These are phyloP conservation scores for Eimeria tenella DNA, from an alignment of 169 alveolate species.

Conservation along the genomic window DNA sequence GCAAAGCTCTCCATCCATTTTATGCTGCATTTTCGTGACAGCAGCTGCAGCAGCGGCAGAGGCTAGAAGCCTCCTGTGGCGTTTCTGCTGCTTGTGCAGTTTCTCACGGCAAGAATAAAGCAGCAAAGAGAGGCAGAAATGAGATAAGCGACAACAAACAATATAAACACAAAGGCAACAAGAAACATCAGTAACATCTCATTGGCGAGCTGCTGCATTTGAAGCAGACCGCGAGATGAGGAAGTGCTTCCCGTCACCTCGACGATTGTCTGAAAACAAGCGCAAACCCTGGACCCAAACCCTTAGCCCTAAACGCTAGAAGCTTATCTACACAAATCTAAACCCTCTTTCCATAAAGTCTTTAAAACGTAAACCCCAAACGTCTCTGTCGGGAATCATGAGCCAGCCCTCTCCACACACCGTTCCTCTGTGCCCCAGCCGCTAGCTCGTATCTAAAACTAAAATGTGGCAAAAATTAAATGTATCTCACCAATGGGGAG, in stretches of 20 bases:
- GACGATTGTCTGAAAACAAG: slow-evolving; percentile 16
- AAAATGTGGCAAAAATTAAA: not conserved
- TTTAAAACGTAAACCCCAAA: no score
- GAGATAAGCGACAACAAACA: not conserved
- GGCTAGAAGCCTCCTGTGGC: not conserved
- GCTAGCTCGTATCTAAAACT: not conserved
- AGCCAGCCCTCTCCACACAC: not conserved
- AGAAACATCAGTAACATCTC: not conserved
- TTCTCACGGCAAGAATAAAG: not conserved
- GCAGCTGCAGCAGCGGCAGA: not conserved
- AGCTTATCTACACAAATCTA: no score
- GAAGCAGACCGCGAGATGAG: not conserved
- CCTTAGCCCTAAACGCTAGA: no score
- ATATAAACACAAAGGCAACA: not conserved
- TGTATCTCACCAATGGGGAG: slow-evolving; percentile 58
- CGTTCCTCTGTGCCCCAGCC: not conserved
- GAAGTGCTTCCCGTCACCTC: slow-evolving; percentile 21
- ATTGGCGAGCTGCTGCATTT: not conserved
- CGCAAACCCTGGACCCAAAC: not conserved
- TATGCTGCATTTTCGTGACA: not conserved
- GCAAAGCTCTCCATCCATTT: no score
- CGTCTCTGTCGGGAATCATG: no score
- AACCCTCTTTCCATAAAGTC: no score
- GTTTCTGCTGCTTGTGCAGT: not conserved
- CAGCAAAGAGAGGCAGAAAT: not conserved